Conservation (phyloP, 108 stramenopile species). For the Cyclotella baltica region DNA sequence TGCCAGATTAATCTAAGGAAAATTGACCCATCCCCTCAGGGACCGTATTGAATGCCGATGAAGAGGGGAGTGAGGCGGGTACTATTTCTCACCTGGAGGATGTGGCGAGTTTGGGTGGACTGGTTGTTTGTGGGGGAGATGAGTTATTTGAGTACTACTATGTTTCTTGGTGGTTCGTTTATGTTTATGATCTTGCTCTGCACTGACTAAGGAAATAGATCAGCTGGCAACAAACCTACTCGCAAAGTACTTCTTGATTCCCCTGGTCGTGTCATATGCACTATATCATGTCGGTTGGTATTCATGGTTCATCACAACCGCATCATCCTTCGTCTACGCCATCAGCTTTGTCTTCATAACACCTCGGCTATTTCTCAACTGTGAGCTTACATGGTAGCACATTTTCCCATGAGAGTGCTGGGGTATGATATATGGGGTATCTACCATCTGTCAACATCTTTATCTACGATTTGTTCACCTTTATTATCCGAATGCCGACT, state of each 20-base stretch:
- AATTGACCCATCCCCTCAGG: too few species aligned
- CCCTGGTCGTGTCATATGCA: constrained; percentile 79
- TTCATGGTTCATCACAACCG: constrained; percentile 89
- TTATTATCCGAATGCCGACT: constrained; percentile 96
- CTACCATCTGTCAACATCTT: constrained; percentile 94
- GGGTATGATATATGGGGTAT: too few species aligned
- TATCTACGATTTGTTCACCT: constrained; percentile 96
- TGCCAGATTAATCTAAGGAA: too few species aligned
- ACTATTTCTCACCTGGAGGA: too few species aligned
- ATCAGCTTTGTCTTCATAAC: constrained; percentile 91
- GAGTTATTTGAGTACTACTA: too few species aligned
- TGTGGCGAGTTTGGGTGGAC: too few species aligned
- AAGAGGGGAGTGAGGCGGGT: too few species aligned
- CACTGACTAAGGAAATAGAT: constrained; percentile 85
- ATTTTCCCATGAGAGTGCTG: constrained; percentile 88
- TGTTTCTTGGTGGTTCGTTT: too few species aligned
- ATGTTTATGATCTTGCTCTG: constrained; percentile 72
- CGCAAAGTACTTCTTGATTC: constrained; percentile 69
- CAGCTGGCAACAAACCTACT: constrained; percentile 79
- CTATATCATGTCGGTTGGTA: constrained; percentile 88
- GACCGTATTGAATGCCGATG: too few species aligned
- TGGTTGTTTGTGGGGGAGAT: too few species aligned
- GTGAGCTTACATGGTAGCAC: constrained; percentile 89
- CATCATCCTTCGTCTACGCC: constrained; percentile 86
- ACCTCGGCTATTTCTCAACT: constrained; percentile 91